A percentile compares a stretch with the other conserved stretches of the same genome.
Evolutionary conservation across 345 rosid genomes (phyloP).

Genomic region (Streptanthus diversifolius): DNA sequence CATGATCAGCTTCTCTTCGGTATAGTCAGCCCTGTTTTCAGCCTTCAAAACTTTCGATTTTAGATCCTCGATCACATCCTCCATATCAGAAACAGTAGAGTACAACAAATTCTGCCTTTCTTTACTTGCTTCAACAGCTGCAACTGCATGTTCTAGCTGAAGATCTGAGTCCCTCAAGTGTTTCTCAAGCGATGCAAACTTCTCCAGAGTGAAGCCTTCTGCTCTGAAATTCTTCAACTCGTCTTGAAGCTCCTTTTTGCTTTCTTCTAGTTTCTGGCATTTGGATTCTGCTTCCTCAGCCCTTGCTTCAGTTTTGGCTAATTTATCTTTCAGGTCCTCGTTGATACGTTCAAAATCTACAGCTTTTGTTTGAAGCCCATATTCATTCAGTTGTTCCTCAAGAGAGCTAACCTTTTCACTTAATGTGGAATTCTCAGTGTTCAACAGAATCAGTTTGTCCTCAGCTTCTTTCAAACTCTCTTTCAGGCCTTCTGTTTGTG

Average conservation of each 20-base stretch:
- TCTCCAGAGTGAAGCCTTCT: conserved; percentile 45
- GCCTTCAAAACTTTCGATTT: conserved; percentile 67
- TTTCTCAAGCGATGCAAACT: conserved; percentile 58
- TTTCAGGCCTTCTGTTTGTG: conserved; percentile 52
- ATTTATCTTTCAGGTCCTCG: conserved; percentile 44
- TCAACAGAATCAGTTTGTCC: conserved; percentile 43
- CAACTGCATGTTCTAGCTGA: conserved; percentile 68
- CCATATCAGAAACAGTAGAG: conserved; percentile 79
- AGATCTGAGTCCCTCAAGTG: conserved; percentile 62
- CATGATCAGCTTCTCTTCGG: conserved; percentile 68
- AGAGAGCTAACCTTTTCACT: conserved; percentile 48
- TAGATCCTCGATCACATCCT: conserved; percentile 66
- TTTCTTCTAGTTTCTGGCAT: conserved; percentile 45
- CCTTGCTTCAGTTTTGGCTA: conserved; percentile 47
- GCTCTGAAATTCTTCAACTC: conserved; percentile 51
- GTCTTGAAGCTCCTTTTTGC: conserved; percentile 45
- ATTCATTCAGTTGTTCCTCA: conserved; percentile 46
- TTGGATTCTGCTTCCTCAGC: conserved; percentile 54
- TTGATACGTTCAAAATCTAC: conserved; percentile 37
- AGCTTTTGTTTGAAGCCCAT: conserved; percentile 50
- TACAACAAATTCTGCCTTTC: conserved; percentile 71
- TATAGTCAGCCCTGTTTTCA: conserved; percentile 66
- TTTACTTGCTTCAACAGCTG: conserved; percentile 78
- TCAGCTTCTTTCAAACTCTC: conserved; percentile 60
- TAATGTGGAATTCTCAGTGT: conserved; percentile 50